A percentile compares a stretch with the other conserved stretches of the same genome.
These are phyloP conservation scores for Colletotrichum shisoi DNA, from an alignment of 2,329 filamentous ascomycete genomes.

Conservation along the genomic window DNA sequence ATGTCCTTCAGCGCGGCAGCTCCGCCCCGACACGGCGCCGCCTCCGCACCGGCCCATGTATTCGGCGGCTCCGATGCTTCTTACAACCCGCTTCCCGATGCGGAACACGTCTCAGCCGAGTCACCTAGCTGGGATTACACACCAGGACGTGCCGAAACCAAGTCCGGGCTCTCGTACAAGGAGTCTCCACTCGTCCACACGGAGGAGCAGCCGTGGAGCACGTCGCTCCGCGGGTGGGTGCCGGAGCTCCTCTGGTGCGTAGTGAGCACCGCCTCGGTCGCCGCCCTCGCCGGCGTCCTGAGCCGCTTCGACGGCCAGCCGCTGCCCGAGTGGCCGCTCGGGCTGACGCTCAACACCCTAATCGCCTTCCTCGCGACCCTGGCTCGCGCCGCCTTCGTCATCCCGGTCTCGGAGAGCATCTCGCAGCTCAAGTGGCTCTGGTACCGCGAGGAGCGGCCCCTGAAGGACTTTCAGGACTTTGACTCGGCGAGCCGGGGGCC, in stretches of 20 bases:
- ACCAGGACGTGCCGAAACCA: background rate
- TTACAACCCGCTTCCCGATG: background rate
- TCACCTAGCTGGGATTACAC: conserved; percentile 1
- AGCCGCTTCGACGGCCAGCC: conserved; percentile 6
- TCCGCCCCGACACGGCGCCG: background rate
- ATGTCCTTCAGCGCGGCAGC: background rate
- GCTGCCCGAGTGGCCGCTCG: conserved; percentile 37
- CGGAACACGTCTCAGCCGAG: background rate
- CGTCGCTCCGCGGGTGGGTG: conserved; percentile 8
- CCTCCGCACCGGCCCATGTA: background rate
- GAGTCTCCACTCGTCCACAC: background rate
- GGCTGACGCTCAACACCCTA: conserved; percentile 45
- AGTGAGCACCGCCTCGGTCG: conserved; percentile 14
- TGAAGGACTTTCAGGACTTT: conserved; percentile 42
- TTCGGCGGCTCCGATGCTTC: background rate
- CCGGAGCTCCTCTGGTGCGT: conserved; percentile 8
- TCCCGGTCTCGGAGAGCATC: conserved; percentile 43
- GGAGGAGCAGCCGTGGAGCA: background rate
- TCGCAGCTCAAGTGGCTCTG: conserved; percentile 44
- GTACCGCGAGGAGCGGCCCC: conserved; percentile 37
- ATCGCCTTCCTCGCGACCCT: conserved; percentile 44
- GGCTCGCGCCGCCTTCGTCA: conserved; percentile 41
- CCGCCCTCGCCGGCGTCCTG: conserved; percentile 2
- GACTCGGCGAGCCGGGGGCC: conserved; percentile 41
- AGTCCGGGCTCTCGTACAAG: background rate